These are phyloP conservation scores for Colletotrichum musicola DNA, from an alignment of 2,329 filamentous ascomycete genomes.

Conservation along the genomic window DNA sequence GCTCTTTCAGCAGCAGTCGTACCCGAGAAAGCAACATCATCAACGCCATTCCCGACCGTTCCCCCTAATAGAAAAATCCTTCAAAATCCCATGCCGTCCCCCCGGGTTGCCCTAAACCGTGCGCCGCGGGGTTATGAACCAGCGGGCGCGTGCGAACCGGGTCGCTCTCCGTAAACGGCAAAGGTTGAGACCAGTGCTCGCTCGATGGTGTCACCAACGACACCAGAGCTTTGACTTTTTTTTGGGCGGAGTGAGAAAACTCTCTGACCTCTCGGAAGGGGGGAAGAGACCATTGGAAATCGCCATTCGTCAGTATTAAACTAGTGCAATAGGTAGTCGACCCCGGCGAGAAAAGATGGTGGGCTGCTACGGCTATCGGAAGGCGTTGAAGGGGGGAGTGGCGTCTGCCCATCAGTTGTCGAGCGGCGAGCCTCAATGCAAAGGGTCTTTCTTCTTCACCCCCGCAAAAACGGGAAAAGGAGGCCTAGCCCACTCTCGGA, in stretches of 20 bases:
- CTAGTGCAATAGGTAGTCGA: too few species aligned
- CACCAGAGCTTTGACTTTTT: slow-evolving; percentile 12
- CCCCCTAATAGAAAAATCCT: too few species aligned
- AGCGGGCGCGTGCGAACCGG: slow-evolving; percentile 1
- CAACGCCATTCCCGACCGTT: too few species aligned
- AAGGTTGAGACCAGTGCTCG: slow-evolving; percentile 25
- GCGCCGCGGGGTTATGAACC: slow-evolving; percentile 11
- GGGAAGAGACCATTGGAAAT: not conserved
- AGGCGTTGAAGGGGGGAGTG: too few species aligned
- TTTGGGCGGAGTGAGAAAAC: too few species aligned
- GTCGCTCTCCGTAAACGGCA: slow-evolving; percentile 19
- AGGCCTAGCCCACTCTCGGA: not conserved
- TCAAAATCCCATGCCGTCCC: too few species aligned
- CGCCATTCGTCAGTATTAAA: not conserved
- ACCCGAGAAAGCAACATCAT: too few species aligned
- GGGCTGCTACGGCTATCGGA: slow-evolving; percentile 6
- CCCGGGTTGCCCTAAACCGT: too few species aligned
- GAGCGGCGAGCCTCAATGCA: too few species aligned
- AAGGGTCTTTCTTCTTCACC: not conserved
- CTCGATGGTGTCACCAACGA: not conserved
- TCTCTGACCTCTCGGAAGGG: not conserved
- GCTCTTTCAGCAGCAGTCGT: too few species aligned
- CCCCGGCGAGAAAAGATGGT: not conserved
- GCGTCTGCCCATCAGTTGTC: too few species aligned
- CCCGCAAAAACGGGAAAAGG: too few species aligned